Conservation (phyloP, 805 yeast species). For the Metschnikowia anglica region DNA sequence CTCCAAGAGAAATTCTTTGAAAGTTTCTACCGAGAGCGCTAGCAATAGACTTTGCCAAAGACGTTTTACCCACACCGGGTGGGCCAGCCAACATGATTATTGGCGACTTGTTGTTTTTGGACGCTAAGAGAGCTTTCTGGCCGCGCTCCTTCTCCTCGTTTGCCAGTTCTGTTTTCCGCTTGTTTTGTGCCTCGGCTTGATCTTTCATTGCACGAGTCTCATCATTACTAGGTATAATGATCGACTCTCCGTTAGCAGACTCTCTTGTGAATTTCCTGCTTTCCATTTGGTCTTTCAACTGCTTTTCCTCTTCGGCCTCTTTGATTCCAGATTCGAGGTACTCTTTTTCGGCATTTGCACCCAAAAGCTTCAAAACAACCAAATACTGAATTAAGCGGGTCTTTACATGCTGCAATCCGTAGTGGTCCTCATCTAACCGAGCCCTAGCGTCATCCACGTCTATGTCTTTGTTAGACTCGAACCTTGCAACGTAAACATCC, state of each 20-base stretch:
- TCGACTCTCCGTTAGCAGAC: constrained; percentile 23
- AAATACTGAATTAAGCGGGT: constrained; percentile 74
- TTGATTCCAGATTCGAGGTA: constrained; percentile 6
- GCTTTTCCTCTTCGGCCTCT: constrained; percentile 11
- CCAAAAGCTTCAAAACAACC: constrained; percentile 67
- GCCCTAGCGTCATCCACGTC: constrained; percentile 53
- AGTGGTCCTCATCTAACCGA: constrained; percentile 74
- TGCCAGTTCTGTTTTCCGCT: not conserved
- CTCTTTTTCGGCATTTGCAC: constrained; percentile 36
- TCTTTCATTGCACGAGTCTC: constrained; percentile 31
- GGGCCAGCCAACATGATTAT: constrained; percentile 84
- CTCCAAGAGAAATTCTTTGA: constrained; percentile 82
- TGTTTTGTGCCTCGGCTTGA: constrained; percentile 19
- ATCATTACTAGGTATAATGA: constrained; percentile 38
- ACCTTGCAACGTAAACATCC: constrained; percentile 38
- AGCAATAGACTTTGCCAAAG: constrained; percentile 81
- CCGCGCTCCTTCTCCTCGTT: constrained; percentile 5
- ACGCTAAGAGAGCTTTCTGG: constrained; percentile 21
- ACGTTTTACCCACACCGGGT: constrained; percentile 92
- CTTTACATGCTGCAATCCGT: constrained; percentile 72
- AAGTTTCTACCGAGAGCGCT: constrained; percentile 68
- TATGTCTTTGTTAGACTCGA: constrained; percentile 42
- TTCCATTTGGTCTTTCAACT: constrained; percentile 13
- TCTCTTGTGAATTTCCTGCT: constrained; percentile 21
- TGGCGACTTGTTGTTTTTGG: constrained; percentile 56